Evolutionary conservation across 2,329 filamentous ascomycete genomes (phyloP), one percentile per base, ranked within the genome.

Genomic region (Elsinoe fawcettii): DNA sequence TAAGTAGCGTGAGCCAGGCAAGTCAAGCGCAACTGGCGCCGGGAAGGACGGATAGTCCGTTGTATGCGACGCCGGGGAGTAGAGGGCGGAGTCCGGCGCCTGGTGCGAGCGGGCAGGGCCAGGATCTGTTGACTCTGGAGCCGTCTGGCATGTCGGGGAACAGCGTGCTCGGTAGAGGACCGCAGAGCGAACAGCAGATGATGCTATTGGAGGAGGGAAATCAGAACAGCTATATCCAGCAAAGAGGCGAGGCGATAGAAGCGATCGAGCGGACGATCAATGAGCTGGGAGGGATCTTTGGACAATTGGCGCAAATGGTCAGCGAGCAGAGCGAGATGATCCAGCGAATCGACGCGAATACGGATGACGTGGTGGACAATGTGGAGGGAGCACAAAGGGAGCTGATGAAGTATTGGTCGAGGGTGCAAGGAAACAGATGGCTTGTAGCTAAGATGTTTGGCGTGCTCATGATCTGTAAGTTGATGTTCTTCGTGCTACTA

Each of bases 281-380:
- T 61, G 93, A 99, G 70, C 78, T 99, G 1, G 93, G 93, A 25
- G 79, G 86, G 12, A 96, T 96, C 61, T 97, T 97, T 70, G 89
- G 90, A 7, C 92, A 99, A 72, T 76, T 99, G 51, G 92, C 93
- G 34, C 85, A 89, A 63, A 97, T 99, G 93, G 93, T 99, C 27
- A 90, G 87, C 57, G 92, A 99, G 71, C 93, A 99, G 74, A 90
- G 88, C 60, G 93, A 96, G 73, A 95, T 96, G 87, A 95, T 99
- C 63, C 90, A 97, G 73, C 81, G 92, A 51, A 96, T 96, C 67
- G 92, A 97, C 66, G 92, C 92, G 63, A 96, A 97, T 71, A 96
- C 92, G 1, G 93, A 99, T 68, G 91, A 96, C 65, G 90, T 99
- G 5, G 92, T 99, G 56, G 92, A 97, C 67, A 99, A 99, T 66